Evolutionary conservation across 2,329 filamentous ascomycete species (phyloP), one percentile per base, ranked within the genome.

Genomic region (Exserohilum turcica): DNA sequence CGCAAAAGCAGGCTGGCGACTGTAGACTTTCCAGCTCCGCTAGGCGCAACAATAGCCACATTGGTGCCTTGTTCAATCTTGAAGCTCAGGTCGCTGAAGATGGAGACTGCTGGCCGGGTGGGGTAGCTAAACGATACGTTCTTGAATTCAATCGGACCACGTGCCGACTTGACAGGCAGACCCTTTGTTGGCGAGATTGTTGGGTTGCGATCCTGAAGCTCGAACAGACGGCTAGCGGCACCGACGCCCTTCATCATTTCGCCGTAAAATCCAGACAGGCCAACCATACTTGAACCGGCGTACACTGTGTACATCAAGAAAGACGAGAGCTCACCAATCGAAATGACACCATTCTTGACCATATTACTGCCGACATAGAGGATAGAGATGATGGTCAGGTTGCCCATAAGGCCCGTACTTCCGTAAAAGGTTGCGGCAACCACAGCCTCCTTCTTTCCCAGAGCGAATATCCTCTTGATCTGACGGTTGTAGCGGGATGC

Each of bases 221-320:
- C 94, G 68, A 99, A 99, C 1, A 99, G 81, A 55, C 94, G 89
- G 68, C 89, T 96, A n/a, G 94, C 94, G 36, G 94, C 94, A 67
- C 95, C 94, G 3, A 96, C 93, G 36, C 95, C 95, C 76, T 99
- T 99, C 94, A 99, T 99, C 57, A 99, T 82, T 73, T 99, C 94
- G 0, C 92, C 96, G 76, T 97, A 99, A 77, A 99, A 99, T 51
- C 90, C 91, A 3, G 92, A 96, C 1, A 99, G 80, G 3, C 94
- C 94, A 64, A 97, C 96, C 59, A 99, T 84, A 75, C 91, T 96
- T 43, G 90, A 94, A 15, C 86, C 86, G 47, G 86, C 86, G 64
- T 88, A 97, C 3, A 91, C 93, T 3, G 92, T 96, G 75, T 97
- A 99, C 93, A 99, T 97, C 78, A 99, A 84, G 76, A 99, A 99